Conservation (phyloP, 495 filamentous ascomycete genomes). For the Trypethelium eluteriae region DNA sequence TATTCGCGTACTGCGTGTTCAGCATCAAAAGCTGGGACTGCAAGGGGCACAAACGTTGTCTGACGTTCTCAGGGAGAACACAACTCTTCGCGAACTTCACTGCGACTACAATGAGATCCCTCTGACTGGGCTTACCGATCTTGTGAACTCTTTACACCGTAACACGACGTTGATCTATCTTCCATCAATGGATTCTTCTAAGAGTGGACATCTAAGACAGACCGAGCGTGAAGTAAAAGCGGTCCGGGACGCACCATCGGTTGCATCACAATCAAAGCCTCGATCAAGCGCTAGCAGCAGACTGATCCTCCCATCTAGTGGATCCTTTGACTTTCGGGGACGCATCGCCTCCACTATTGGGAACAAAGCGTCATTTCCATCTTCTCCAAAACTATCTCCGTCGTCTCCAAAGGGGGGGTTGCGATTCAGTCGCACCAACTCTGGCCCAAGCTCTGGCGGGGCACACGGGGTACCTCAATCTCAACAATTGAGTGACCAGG, state of each 20-base stretch:
- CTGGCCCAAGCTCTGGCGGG: neutral
- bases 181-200: conserved; percentile 49
- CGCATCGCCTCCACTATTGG: conserved; percentile 6
- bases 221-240: conserved; percentile 12
- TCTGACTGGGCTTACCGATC: conserved; percentile 66
- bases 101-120: conserved; percentile 76
- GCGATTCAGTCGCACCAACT: neutral
- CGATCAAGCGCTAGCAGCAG: neutral
- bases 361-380: neutral
- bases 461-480: neutral
- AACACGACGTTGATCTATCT: conserved; percentile 60
- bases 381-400: neutral
- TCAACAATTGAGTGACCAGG: conserved; percentile 30
- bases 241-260: neutral
- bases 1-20: conserved; percentile 67
- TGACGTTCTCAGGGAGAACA: conserved; percentile 66
- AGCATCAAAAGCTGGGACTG: conserved; percentile 49
- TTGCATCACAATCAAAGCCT: neutral
- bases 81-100: conserved; percentile 56
- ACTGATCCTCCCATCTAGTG: neutral
- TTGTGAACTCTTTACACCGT: conserved; percentile 62
- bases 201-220: neutral
- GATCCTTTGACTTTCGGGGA: conserved; percentile 4
- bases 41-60: conserved; percentile 68
- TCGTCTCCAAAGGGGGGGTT: conserved; percentile 5